Evolutionary conservation across 176 grass and related monocot genomes (phyloP).

Genomic region (Echinochloa phyllopogon): DNA sequence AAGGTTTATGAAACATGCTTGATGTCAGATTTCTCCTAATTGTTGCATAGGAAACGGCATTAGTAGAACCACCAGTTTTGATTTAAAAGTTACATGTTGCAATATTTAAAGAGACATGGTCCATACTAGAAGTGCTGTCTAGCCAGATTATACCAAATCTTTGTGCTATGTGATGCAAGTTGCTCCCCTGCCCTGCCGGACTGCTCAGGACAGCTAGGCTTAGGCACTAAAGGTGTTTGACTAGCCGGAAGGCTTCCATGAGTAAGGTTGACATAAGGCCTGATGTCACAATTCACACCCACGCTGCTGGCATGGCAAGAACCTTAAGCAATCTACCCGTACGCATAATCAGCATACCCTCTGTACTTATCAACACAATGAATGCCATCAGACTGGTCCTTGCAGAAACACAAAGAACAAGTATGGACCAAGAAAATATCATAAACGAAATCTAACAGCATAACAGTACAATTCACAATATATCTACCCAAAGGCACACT

Average conservation of each 20-base stretch:
- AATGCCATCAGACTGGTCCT: background rate
- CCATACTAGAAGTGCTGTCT: background rate
- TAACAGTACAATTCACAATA: background rate
- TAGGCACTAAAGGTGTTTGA: background rate
- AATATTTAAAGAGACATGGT: background rate
- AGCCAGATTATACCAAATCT: background rate
- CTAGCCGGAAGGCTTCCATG: background rate
- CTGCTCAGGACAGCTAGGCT: background rate
- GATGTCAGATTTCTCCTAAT: background rate
- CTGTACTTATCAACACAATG: background rate
- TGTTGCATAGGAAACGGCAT: background rate
- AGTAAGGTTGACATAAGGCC: background rate
- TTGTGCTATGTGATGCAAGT: background rate
- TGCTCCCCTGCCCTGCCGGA: background rate
- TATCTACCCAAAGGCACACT: background rate
- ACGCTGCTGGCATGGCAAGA: background rate
- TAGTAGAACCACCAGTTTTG: background rate
- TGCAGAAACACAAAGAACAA: conserved; percentile 11
- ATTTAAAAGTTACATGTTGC: background rate
- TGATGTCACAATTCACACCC: background rate
- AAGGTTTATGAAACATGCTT: background rate
- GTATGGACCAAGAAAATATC: background rate
- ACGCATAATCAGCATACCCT: background rate
- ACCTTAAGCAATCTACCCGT: background rate
- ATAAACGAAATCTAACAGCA: background rate